Conservation (phyloP, 345 rosid species). For the Cochlearia excelsa region DNA sequence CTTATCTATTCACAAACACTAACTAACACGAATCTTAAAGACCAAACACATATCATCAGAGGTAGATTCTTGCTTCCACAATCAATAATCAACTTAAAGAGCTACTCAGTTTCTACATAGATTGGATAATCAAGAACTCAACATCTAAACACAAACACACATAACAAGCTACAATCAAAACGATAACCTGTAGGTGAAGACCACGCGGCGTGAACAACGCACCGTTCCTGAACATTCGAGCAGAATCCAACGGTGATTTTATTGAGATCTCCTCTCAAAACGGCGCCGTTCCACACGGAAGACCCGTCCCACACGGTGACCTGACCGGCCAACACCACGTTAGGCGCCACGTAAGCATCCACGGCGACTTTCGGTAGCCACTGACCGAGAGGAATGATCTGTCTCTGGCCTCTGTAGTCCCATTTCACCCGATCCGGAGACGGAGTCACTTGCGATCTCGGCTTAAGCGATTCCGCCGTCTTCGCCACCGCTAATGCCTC, state of each 20-base stretch:
- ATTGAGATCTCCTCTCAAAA: constrained; percentile 95
- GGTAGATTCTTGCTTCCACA: not conserved
- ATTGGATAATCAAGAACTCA: too few species aligned
- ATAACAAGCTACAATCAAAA: too few species aligned
- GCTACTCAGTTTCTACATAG: constrained; percentile 4
- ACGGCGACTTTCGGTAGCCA: constrained; percentile 96
- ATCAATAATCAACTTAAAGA: constrained; percentile 3
- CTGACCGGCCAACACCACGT: constrained; percentile 89
- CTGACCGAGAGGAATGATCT: constrained; percentile 87
- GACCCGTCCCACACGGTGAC: constrained; percentile 83
- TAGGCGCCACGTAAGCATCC: constrained; percentile 91
- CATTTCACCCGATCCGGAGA: constrained; percentile 83
- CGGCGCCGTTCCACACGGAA: constrained; percentile 88
- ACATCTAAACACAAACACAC: too few species aligned
- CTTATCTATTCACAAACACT: not conserved
- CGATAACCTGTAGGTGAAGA: constrained; percentile 85
- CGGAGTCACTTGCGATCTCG: constrained; percentile 44
- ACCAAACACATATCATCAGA: constrained; percentile 4
- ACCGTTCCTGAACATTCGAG: constrained; percentile 90
- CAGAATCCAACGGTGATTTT: constrained; percentile 89
- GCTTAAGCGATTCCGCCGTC: constrained; percentile 41
- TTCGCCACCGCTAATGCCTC: constrained; percentile 50
- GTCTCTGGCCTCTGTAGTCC: constrained; percentile 97
- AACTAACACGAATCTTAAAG: not conserved
- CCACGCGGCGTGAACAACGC: constrained; percentile 97